These are phyloP conservation scores for Fabrea salina DNA, from an alignment of 169 alveolate genomes.

Conservation along the genomic window DNA sequence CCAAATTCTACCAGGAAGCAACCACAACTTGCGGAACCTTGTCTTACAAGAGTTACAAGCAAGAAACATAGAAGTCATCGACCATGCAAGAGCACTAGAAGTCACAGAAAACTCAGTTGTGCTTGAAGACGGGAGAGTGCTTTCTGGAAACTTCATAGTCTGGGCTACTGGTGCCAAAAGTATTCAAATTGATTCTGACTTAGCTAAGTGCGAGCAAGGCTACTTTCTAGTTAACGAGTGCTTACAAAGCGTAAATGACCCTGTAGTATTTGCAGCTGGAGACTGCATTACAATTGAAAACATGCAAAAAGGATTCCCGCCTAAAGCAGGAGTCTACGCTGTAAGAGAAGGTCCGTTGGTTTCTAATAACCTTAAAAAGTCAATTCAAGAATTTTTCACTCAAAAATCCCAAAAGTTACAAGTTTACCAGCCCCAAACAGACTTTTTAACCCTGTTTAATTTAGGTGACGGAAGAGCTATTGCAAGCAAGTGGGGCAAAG, in stretches of 20 bases:
- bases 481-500: no score
- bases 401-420: background rate
- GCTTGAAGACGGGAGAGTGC: background rate
- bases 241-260: background rate
- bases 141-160: background rate
- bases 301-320: background rate
- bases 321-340: constrained; percentile 14
- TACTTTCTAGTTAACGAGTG: background rate
- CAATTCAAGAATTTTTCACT: background rate
- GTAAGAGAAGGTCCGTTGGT: background rate
- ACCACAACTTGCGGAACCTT: background rate
- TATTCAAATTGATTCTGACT: background rate
- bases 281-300: background rate
- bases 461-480: no score
- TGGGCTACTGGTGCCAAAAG: background rate
- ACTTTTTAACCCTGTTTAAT: background rate
- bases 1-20: background rate
- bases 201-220: background rate
- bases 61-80: background rate
- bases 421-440: background rate
- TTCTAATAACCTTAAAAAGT: background rate
- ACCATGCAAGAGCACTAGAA: background rate
- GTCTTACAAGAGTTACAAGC: background rate
- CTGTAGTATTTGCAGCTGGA: background rate
- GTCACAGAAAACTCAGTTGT: background rate